A percentile compares a stretch with the other conserved stretches of the same genome.
These are phyloP conservation scores for Colletotrichum gloeosporioides DNA, from an alignment of 2,329 filamentous ascomycete species.

Conservation along the genomic window DNA sequence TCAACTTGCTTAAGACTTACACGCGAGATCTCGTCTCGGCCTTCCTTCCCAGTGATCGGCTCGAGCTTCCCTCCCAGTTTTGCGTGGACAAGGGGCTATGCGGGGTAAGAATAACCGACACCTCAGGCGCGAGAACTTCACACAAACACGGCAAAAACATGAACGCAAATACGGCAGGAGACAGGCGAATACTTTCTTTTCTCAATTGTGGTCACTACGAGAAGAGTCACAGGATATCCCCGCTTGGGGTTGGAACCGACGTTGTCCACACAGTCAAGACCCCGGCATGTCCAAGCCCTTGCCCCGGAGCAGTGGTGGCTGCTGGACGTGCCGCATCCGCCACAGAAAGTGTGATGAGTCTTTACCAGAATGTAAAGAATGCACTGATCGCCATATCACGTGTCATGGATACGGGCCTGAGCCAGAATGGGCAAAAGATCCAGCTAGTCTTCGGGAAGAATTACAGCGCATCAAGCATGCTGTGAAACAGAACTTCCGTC, in stretches of 20 bases:
- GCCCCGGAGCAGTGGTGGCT: constrained; percentile 25
- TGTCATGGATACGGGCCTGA: constrained; percentile 35
- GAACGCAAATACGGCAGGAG: background rate
- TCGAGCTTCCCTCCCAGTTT: constrained; percentile 1
- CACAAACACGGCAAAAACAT: background rate
- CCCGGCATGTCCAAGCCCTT: background rate
- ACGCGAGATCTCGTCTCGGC: background rate
- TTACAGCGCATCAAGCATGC: constrained; percentile 26
- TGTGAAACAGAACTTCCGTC: constrained; percentile 28
- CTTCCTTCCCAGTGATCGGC: background rate
- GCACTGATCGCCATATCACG: constrained; percentile 24
- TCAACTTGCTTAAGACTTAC: background rate
- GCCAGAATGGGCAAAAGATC: constrained; percentile 38
- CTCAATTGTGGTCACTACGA: background rate
- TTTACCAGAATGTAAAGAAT: constrained; percentile 28
- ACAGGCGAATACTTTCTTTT: background rate
- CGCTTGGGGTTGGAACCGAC: background rate
- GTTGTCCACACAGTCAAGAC: background rate
- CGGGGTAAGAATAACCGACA: background rate
- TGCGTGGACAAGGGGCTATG: background rate
- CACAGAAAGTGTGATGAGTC: constrained; percentile 33
- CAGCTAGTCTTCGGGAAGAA: constrained; percentile 31
- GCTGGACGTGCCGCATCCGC: constrained; percentile 33
- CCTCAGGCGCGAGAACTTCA: background rate
- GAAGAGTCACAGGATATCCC: background rate